Conservation (phyloP, 2,329 filamentous ascomycete genomes). For the Thelonectria discophora region DNA sequence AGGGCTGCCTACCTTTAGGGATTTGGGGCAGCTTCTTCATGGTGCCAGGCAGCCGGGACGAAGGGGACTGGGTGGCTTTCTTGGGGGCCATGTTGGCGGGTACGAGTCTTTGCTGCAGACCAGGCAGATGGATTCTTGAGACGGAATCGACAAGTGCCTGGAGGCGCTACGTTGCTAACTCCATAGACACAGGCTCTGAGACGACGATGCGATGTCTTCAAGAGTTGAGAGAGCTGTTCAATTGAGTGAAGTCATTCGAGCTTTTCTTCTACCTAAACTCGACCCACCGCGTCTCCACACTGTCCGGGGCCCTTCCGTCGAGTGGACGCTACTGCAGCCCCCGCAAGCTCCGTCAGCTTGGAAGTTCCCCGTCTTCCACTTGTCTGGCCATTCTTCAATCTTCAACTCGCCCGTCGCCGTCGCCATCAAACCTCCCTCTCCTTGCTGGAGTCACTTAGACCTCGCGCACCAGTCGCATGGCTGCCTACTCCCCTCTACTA, state of each 20-base stretch:
- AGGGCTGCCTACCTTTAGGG: conserved; percentile 42
- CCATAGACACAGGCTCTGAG: neutral
- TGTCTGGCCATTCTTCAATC: conserved; percentile 30
- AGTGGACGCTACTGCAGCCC: conserved; percentile 25
- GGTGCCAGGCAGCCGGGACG: conserved; percentile 34
- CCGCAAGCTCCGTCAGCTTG: conserved; percentile 26
- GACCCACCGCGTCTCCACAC: conserved; percentile 11
- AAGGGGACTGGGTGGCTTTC: conserved; percentile 23
- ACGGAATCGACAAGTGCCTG: conserved; percentile 5
- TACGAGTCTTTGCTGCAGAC: conserved; percentile 27
- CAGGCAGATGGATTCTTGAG: conserved; percentile 27
- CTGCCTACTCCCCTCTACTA: conserved; percentile 28
- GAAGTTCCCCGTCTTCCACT: conserved; percentile 10
- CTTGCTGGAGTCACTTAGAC: neutral
- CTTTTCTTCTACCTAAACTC: conserved; percentile 2
- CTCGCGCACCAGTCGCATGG: conserved; percentile 37
- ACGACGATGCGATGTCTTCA: neutral
- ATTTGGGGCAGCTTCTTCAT: conserved; percentile 49
- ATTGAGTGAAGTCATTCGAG: neutral
- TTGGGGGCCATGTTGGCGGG: conserved; percentile 36
- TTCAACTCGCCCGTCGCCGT: conserved; percentile 32
- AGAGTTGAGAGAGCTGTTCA: neutral
- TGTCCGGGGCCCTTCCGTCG: conserved; percentile 8
- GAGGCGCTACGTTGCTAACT: neutral
- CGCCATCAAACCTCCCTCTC: conserved; percentile 4